phyloP scores from a whole-genome alignment of 176 grass and related monocot species.

The Poa pratensis region DNA sequence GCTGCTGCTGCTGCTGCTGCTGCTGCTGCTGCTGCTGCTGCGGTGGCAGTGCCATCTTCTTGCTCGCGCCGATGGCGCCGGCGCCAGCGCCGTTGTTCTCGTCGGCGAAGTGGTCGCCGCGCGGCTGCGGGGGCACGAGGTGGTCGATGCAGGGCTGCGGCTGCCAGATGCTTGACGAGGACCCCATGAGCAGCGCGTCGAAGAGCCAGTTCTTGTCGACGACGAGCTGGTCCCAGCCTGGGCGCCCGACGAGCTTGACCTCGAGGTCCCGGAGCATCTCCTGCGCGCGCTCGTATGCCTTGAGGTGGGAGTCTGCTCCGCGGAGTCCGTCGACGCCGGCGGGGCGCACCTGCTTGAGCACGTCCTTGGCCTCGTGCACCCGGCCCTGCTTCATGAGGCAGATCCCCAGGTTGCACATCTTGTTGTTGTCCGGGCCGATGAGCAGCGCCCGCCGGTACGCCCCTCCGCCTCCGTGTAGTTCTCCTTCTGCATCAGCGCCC shows the following conservation, averaged over 20 bases:
- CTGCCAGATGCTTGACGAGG: slow-evolving; percentile 87
- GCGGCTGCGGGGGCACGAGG: slow-evolving; percentile 40
- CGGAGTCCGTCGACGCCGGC: slow-evolving; percentile 70
- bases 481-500: slow-evolving; percentile 99
- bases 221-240: slow-evolving; percentile 1
- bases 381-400: slow-evolving; percentile 92
- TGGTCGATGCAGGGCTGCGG: slow-evolving; percentile 86
- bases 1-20: background rate
- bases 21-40: background rate
- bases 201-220: slow-evolving; percentile 78
- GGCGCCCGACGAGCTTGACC: slow-evolving; percentile 58
- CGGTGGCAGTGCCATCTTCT: background rate
- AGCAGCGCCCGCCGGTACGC: slow-evolving; percentile 78
- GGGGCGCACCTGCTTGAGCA: slow-evolving; percentile 84
- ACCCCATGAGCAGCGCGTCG: slow-evolving; percentile 67
- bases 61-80: background rate
- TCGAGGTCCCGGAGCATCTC: slow-evolving; percentile 97
- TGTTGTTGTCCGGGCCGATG: slow-evolving; percentile 93
- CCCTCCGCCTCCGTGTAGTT: slow-evolving; percentile 89
- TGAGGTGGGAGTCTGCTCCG: slow-evolving; percentile 92
- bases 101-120: slow-evolving; percentile 58
- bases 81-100: slow-evolving; percentile 49
- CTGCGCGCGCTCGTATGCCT: slow-evolving; percentile 86
- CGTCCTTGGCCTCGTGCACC: slow-evolving; percentile 89
- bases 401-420: slow-evolving; percentile 98